phyloP scores from a whole-genome alignment of 179 eudicot species.

The Heliamphora pulchella region DNA sequence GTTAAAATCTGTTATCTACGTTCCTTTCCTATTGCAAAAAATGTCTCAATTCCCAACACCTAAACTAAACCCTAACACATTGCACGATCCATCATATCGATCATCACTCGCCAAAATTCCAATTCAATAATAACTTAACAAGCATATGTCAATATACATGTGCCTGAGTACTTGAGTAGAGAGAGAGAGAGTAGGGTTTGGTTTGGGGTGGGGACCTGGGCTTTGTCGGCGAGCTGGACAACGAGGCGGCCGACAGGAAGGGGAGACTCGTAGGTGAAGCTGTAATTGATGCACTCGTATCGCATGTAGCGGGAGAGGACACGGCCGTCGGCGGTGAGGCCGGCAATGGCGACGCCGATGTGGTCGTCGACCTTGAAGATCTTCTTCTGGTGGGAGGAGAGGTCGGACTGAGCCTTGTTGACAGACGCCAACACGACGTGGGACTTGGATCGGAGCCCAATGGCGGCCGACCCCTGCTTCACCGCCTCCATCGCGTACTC shows the following conservation, averaged over 20 bases:
- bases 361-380: conserved; percentile 90
- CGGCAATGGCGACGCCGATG: conserved; percentile 94
- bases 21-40: neutral
- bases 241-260: conserved; percentile 88
- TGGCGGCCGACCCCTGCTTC: conserved; percentile 88
- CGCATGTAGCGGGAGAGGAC: conserved; percentile 80
- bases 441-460: conserved; percentile 78
- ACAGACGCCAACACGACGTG: conserved; percentile 69
- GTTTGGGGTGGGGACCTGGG: conserved; percentile 51
- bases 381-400: conserved; percentile 90
- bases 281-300: conserved; percentile 62
- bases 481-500: conserved; percentile 99
- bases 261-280: conserved; percentile 54
- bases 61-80: neutral
- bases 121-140: neutral
- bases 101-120: neutral
- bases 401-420: conserved; percentile 79
- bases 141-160: neutral
- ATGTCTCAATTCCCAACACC: neutral
- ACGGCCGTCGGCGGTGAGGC: conserved; percentile 90
- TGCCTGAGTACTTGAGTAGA: too few species aligned
- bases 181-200: conserved; percentile 10
- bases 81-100: neutral
- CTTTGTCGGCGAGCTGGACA: conserved; percentile 95
- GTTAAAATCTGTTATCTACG: neutral